Conservation (phyloP, 2,329 filamentous ascomycete species). For the Pyricularia grisea region DNA sequence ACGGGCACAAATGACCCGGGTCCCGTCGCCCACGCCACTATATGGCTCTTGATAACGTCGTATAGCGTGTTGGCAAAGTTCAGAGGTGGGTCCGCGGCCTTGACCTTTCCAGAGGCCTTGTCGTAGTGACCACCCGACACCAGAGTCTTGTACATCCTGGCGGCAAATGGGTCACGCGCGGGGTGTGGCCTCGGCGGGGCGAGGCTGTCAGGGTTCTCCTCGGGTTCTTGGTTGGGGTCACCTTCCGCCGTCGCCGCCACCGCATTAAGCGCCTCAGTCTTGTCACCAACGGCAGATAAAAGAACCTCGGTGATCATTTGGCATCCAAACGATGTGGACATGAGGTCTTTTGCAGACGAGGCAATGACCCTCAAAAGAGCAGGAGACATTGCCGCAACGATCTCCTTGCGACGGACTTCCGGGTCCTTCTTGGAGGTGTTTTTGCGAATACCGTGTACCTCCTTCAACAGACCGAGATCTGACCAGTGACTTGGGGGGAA, state of each 20-base stretch:
- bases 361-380: slow-evolving; percentile 67
- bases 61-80: slow-evolving; percentile 79
- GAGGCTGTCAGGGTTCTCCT: slow-evolving; percentile 25
- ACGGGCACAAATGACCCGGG: slow-evolving; percentile 81
- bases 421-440: slow-evolving; percentile 91
- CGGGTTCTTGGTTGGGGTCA: slow-evolving; percentile 30
- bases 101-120: slow-evolving; percentile 57
- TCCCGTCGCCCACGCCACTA: slow-evolving; percentile 78
- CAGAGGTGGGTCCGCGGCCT: slow-evolving; percentile 65
- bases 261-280: slow-evolving; percentile 63
- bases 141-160: slow-evolving; percentile 82
- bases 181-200: slow-evolving; percentile 40
- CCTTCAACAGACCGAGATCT: slow-evolving; percentile 62
- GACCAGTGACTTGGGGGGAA: slow-evolving; percentile 53
- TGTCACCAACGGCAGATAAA: slow-evolving; percentile 66
- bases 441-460: slow-evolving; percentile 70
- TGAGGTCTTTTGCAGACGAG: slow-evolving; percentile 56
- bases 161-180: slow-evolving; percentile 52
- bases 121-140: slow-evolving; percentile 87
- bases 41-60: slow-evolving; percentile 62
- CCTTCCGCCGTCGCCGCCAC: slow-evolving; percentile 54
- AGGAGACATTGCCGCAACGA: slow-evolving; percentile 65
- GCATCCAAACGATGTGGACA: slow-evolving; percentile 71
- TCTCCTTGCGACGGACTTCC: slow-evolving; percentile 62
- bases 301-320: slow-evolving; percentile 80